phyloP scores from a whole-genome alignment of 257 asterid genomes.

The Solanum arcanum region DNA sequence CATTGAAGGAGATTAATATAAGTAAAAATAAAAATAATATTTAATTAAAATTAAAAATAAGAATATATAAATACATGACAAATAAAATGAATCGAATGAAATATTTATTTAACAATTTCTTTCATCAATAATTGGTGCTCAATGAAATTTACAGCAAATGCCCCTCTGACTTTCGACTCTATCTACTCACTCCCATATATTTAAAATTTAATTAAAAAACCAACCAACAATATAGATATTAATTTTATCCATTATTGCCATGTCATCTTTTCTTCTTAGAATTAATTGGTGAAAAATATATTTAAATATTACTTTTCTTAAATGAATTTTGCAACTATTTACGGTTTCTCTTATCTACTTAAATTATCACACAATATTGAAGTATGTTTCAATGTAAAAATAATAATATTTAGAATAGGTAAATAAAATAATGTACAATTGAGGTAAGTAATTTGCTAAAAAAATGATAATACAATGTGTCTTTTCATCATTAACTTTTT shows the following conservation, averaged over 20 bases:
- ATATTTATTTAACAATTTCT: not conserved
- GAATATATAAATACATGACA: not conserved
- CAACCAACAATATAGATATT: not conserved
- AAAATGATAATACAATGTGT: not conserved
- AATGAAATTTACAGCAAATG: not conserved
- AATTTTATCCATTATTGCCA: not conserved
- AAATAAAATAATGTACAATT: no score
- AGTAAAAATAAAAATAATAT: not conserved
- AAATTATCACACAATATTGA: not conserved
- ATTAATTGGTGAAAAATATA: not conserved
- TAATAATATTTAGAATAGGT: not conserved
- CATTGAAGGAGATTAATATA: not conserved
- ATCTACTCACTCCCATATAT: not conserved
- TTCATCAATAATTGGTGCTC: constrained; percentile 4
- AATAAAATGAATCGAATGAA: not conserved
- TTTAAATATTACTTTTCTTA: no score
- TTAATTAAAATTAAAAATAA: not conserved
- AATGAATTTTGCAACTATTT: not conserved
- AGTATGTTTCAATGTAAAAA: no score
- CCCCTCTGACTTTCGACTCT: not conserved
- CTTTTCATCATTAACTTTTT: not conserved
- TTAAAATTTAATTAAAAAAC: not conserved
- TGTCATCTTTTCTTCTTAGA: not conserved
- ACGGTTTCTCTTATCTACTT: not conserved
- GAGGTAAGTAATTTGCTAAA: rapidly evolving